A percentile compares a stretch with the other conserved stretches of the same genome.
Evolutionary conservation across 176 grass and related monocot genomes (phyloP).

Genomic region (sorghum (Sorghum bicolor)): DNA sequence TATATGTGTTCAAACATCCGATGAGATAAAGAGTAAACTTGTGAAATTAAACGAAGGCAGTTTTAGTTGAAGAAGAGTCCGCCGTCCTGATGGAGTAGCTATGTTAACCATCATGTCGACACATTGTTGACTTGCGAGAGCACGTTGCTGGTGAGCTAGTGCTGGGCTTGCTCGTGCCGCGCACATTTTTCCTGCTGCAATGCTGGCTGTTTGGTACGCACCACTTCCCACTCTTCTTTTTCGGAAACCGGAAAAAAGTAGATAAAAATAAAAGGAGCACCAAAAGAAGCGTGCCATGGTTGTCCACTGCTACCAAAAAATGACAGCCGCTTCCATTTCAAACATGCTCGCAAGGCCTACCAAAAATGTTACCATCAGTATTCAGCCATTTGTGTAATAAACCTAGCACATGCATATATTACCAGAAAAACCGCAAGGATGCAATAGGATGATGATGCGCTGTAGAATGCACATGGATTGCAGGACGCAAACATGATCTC

Average conservation of each 20-base stretch:
- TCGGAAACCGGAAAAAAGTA: not conserved
- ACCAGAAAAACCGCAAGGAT: not conserved
- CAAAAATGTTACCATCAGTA: not conserved
- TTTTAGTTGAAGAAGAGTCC: too few relatives aligned
- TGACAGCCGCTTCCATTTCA: not conserved
- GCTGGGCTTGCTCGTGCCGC: not conserved
- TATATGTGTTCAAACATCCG: too few relatives aligned
- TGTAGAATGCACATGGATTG: not conserved
- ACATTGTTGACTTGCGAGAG: too few relatives aligned
- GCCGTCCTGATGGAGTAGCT: too few relatives aligned
- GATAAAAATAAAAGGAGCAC: not conserved
- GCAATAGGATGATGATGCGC: not conserved
- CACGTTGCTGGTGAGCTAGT: not conserved
- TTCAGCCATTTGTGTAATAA: not conserved
- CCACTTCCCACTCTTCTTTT: not conserved
- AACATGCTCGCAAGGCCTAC: not conserved
- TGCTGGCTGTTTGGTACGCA: too few relatives aligned
- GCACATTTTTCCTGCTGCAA: conserved; percentile 16
- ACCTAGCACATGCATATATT: not conserved
- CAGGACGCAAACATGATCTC: conserved; percentile 2
- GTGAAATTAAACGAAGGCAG: too few relatives aligned
- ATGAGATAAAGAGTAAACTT: too few relatives aligned
- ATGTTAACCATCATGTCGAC: too few relatives aligned
- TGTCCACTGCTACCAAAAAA: not conserved
- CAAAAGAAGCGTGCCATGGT: not conserved